phyloP scores from a whole-genome alignment of 176 grass and related monocot species.

The Triticum urartu region DNA sequence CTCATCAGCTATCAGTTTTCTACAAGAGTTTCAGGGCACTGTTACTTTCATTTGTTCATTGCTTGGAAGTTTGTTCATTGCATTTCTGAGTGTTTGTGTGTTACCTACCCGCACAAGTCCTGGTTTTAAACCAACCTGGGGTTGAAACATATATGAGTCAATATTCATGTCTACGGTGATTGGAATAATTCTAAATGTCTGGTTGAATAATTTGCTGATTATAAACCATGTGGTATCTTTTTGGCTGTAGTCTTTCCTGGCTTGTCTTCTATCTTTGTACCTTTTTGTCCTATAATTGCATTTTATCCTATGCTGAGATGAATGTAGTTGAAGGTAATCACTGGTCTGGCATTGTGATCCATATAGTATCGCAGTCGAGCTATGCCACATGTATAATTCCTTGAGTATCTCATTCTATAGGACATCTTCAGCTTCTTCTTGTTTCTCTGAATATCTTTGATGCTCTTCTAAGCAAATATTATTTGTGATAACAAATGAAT shows the following conservation, averaged over 20 bases:
- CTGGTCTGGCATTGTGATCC: neutral
- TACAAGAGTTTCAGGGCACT: neutral
- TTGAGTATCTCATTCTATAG: neutral
- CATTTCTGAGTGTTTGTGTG: neutral
- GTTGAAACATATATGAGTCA: neutral
- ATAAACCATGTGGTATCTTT: neutral
- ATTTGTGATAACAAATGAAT: neutral
- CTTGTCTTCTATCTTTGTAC: neutral
- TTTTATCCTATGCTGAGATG: neutral
- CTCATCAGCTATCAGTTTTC: neutral
- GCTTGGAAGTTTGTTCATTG: slow-evolving; percentile 13
- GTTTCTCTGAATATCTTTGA: neutral
- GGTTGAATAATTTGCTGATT: neutral
- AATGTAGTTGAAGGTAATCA: slow-evolving; percentile 7
- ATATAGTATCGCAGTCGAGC: neutral
- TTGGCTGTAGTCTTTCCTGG: neutral
- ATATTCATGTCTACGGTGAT: neutral
- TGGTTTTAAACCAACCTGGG: neutral
- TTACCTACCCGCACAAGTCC: neutral
- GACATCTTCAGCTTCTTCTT: neutral
- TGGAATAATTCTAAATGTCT: neutral
- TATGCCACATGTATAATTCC: slow-evolving; percentile 5
- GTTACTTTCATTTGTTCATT: slow-evolving; percentile 6
- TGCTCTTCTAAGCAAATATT: neutral
- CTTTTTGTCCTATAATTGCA: neutral